Evolutionary conservation across 2,329 filamentous ascomycete genomes (phyloP).

Genomic region (Epichloe hybrida): DNA sequence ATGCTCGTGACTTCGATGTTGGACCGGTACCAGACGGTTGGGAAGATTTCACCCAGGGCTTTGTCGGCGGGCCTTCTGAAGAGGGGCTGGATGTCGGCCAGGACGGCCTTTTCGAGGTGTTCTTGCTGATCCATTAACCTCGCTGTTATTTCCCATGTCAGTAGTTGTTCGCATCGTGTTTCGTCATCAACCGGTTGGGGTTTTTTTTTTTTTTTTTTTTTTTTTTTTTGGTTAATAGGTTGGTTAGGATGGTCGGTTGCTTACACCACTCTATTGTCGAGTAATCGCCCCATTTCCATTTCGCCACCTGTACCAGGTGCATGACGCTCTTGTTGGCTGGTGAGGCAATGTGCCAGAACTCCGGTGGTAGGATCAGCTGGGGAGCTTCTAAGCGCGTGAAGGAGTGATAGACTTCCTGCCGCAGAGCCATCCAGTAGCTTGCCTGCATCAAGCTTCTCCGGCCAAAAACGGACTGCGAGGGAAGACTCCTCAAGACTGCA

Average conservation of each 20-base stretch:
- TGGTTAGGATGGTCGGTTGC: conserved; percentile 4
- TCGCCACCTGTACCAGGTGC: conserved; percentile 27
- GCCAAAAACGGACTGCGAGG: conserved; percentile 22
- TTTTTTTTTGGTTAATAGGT: too few relatives aligned
- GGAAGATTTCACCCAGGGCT: conserved; percentile 25
- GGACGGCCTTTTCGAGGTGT: conserved; percentile 19
- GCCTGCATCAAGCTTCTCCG: conserved; percentile 24
- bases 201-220: too few relatives aligned
- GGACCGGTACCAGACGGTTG: conserved; percentile 25
- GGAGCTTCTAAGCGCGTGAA: conserved; percentile 25
- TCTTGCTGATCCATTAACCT: conserved; percentile 24
- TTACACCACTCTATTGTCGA: conserved; percentile 24
- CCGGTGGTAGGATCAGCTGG: conserved; percentile 21
- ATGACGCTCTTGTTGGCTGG: conserved; percentile 26
- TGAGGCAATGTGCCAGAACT: conserved; percentile 21
- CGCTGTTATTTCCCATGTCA: conserved; percentile 9
- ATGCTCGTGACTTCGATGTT: conserved; percentile 27
- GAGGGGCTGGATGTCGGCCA: conserved; percentile 20
- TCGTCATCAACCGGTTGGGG: too few relatives aligned
- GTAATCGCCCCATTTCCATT: conserved; percentile 26
- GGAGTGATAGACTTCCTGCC: conserved; percentile 28
- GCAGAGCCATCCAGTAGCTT: conserved; percentile 27
- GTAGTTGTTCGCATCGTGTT: neutral
- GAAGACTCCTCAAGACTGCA: conserved; percentile 23
- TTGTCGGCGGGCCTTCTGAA: conserved; percentile 21